phyloP scores from a whole-genome alignment of 2,329 filamentous ascomycete species.

The Colletotrichum melonis region DNA sequence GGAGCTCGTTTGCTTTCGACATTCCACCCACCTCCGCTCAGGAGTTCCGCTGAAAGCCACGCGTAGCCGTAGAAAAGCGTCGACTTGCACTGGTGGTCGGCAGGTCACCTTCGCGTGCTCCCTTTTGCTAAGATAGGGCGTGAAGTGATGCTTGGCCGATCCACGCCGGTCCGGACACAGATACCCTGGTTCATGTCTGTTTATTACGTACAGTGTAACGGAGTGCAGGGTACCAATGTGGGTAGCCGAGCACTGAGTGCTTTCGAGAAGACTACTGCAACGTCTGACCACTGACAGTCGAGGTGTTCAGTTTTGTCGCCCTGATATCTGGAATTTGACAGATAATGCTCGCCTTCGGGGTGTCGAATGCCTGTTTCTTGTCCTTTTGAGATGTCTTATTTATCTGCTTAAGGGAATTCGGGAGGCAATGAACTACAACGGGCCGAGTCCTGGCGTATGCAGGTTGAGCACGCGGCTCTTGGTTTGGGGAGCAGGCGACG shows the following conservation, averaged over 20 bases:
- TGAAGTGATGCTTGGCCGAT: neutral
- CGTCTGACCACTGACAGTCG: constrained; percentile 6
- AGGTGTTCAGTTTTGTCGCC: neutral
- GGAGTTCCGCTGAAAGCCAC: constrained; percentile 8
- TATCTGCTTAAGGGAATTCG: neutral
- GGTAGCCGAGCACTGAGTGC: constrained; percentile 11
- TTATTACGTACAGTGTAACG: constrained; percentile 20
- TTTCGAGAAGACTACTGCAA: neutral
- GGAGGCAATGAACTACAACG: neutral
- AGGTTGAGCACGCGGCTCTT: neutral
- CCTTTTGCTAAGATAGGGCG: constrained; percentile 1
- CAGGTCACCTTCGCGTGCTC: neutral
- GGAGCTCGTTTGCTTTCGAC: neutral
- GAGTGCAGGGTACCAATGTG: constrained; percentile 16
- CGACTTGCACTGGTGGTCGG: neutral
- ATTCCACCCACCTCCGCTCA: constrained; percentile 16
- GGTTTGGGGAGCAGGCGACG: neutral
- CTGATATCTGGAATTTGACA: neutral
- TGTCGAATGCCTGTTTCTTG: neutral
- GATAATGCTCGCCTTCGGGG: neutral
- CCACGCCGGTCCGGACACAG: neutral
- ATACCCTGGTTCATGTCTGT: neutral
- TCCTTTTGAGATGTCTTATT: neutral
- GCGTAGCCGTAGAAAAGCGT: constrained; percentile 19
- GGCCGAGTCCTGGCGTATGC: neutral